These are phyloP conservation scores for Ophiostoma sp. DNA, from an alignment of 2,329 filamentous ascomycete genomes.

Conservation along the genomic window DNA sequence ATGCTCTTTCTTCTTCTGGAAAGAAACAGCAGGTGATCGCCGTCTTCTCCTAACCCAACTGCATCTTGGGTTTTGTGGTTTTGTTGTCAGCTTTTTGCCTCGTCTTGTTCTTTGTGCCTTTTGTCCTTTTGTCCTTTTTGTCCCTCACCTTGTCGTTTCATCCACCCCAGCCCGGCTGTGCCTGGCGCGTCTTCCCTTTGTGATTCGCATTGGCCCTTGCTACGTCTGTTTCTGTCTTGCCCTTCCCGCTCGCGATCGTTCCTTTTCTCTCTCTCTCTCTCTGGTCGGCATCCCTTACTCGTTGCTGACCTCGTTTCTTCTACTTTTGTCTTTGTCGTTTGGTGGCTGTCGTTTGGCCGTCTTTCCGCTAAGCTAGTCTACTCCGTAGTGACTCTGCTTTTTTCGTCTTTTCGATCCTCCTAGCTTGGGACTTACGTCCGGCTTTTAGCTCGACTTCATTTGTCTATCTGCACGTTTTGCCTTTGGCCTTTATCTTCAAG, in stretches of 20 bases:
- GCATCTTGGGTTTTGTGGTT: background rate
- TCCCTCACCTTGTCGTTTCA: constrained; percentile 8
- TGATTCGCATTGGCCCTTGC: constrained; percentile 3
- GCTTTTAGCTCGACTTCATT: background rate
- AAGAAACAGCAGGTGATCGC: background rate
- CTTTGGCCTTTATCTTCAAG: background rate
- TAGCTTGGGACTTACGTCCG: constrained; percentile 1
- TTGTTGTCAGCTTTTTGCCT: background rate
- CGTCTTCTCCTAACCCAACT: background rate
- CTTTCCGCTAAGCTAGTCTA: background rate
- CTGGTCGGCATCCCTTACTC: background rate
- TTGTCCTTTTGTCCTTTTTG: background rate
- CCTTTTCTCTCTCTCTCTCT: background rate
- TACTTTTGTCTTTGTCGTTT: background rate
- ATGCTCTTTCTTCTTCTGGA: background rate
- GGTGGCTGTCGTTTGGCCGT: background rate
- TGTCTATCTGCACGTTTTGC: background rate
- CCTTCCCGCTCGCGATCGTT: background rate
- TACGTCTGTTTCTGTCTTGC: background rate
- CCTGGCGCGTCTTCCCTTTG: constrained; percentile 4
- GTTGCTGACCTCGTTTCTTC: background rate
- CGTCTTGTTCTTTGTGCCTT: background rate
- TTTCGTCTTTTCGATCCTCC: background rate
- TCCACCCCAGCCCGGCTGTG: constrained; percentile 6
- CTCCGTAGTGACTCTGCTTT: background rate